A percentile compares a stretch with the other conserved stretches of the same genome.
phyloP scores from a whole-genome alignment of 2,329 filamentous ascomycete species.

The Acrodontium crateriforme region DNA sequence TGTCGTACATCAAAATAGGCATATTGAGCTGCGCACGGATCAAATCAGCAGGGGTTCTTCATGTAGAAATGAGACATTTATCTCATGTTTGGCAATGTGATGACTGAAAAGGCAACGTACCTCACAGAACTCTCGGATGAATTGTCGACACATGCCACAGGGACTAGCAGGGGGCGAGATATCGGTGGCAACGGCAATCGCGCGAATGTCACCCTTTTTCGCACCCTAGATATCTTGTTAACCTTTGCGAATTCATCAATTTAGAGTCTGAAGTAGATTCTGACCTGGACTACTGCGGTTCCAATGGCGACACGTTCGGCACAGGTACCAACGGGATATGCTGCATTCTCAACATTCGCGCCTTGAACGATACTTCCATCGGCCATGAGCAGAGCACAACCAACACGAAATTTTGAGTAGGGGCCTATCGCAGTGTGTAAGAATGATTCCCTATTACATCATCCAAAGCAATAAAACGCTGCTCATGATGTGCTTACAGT shows the following conservation, averaged over 20 bases:
- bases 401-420: constrained; percentile 86
- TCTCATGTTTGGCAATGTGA: too few relatives aligned
- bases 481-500: constrained; percentile 49
- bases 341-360: constrained; percentile 85
- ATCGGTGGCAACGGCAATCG: constrained; percentile 76
- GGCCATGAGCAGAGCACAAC: constrained; percentile 57
- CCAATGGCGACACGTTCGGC: constrained; percentile 84
- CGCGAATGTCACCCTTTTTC: constrained; percentile 48
- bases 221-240: constrained; percentile 14
- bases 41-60: not conserved
- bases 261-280: too few relatives aligned
- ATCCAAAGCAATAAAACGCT: not conserved
- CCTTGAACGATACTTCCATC: constrained; percentile 44
- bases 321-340: constrained; percentile 89
- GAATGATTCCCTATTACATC: not conserved
- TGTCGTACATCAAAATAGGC: constrained; percentile 88
- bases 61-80: not conserved
- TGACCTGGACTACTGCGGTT: constrained; percentile 51
- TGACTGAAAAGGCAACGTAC: too few relatives aligned
- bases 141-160: constrained; percentile 94
- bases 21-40: constrained; percentile 27
- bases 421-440: constrained; percentile 38
- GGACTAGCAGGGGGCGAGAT: constrained; percentile 40
- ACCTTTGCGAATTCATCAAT: too few relatives aligned
- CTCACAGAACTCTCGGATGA: constrained; percentile 39